Evolutionary conservation across 1,284 basidiomycete genomes (phyloP).

Genomic region (Xerocomus nothofagi): DNA sequence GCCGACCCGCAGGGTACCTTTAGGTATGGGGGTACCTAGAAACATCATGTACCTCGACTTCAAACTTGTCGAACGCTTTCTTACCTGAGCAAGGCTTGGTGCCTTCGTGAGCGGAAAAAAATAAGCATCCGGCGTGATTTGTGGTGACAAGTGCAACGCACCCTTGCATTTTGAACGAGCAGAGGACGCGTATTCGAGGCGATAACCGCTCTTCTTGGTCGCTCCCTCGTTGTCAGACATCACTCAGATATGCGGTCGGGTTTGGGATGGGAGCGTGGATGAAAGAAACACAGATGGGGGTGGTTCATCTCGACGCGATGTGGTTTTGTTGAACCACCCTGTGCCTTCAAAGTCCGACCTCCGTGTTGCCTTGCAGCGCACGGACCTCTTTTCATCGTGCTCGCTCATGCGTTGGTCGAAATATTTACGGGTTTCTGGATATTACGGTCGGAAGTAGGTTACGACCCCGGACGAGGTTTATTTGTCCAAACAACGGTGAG

Average conservation of each 20-base stretch:
- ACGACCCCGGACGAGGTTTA: conserved; percentile 22
- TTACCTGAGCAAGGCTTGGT: conserved; percentile 75
- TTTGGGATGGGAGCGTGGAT: conserved; percentile 20
- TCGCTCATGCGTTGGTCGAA: conserved; percentile 25
- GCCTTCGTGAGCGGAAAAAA: conserved; percentile 44
- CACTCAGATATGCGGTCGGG: conserved; percentile 22
- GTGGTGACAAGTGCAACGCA: conserved; percentile 36
- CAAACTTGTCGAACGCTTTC: conserved; percentile 13
- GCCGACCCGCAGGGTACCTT: conserved; percentile 75
- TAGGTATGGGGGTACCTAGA: conserved; percentile 67
- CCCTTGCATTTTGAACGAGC: conserved; percentile 83
- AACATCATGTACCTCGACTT: conserved; percentile 16
- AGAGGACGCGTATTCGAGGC: conserved; percentile 72
- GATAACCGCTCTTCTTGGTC: conserved; percentile 61
- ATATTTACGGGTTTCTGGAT: conserved; percentile 9
- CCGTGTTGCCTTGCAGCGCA: conserved; percentile 33
- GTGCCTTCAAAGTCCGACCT: conserved; percentile 38
- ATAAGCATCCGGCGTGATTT: conserved; percentile 17
- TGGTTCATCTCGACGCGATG: conserved; percentile 42
- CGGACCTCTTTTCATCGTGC: conserved; percentile 35
- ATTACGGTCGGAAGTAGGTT: conserved; percentile 12
- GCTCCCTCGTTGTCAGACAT: conserved; percentile 60
- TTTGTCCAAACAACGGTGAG: conserved; percentile 34
- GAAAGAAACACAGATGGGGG: conserved; percentile 31
- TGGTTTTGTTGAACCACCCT: conserved; percentile 41